phyloP scores from a whole-genome alignment of 1,284 basidiomycete genomes.

The Leucocoprinus gongylophorus region DNA sequence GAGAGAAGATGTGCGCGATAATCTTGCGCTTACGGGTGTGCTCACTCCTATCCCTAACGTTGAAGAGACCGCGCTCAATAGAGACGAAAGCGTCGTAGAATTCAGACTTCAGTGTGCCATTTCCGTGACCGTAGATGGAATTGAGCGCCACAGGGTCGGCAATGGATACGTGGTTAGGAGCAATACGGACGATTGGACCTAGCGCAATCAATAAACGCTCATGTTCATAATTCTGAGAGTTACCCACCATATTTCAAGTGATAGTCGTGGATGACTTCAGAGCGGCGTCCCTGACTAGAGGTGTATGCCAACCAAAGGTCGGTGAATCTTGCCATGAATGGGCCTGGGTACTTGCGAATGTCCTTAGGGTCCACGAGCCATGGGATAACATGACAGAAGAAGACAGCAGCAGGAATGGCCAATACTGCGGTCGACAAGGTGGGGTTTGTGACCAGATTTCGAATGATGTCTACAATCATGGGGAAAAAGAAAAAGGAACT shows the following conservation, averaged over 20 bases:
- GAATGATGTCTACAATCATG: constrained; percentile 6
- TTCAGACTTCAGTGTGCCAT: constrained; percentile 67
- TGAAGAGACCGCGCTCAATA: constrained; percentile 74
- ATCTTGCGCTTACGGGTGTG: constrained; percentile 89
- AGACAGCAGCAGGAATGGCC: constrained; percentile 20
- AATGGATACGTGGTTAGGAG: constrained; percentile 82
- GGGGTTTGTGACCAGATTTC: neutral
- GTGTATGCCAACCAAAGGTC: constrained; percentile 73
- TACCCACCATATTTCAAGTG: constrained; percentile 70
- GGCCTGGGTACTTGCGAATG: constrained; percentile 65
- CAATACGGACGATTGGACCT: constrained; percentile 81
- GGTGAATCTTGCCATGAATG: constrained; percentile 67
- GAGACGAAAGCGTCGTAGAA: constrained; percentile 85
- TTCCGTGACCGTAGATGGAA: constrained; percentile 74
- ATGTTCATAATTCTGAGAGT: neutral
- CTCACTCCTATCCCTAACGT: constrained; percentile 76
- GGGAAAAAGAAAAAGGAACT: neutral
- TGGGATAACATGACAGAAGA: constrained; percentile 47
- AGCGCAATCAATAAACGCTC: neutral
- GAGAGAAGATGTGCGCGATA: constrained; percentile 81
- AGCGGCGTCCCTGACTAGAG: constrained; percentile 65
- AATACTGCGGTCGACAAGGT: neutral
- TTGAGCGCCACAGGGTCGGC: constrained; percentile 73
- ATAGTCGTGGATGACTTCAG: constrained; percentile 66
- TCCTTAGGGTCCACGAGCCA: constrained; percentile 54